phyloP scores from a whole-genome alignment of 441 rosid genomes.

The Francoa sonchifolia region DNA sequence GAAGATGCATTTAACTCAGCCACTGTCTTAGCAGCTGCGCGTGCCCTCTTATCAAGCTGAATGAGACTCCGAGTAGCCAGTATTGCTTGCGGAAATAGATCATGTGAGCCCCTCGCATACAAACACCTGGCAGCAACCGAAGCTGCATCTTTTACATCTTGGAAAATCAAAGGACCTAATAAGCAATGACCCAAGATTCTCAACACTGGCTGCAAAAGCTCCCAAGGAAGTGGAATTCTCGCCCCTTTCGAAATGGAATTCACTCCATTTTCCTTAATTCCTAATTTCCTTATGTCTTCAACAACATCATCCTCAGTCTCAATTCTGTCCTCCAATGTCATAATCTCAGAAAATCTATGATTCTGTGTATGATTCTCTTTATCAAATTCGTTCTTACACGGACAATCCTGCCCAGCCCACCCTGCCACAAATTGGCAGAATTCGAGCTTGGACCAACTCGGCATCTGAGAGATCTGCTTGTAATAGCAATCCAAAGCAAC shows the following conservation, averaged over 20 bases:
- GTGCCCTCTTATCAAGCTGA: constrained; percentile 31
- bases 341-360: too few relatives aligned
- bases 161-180: constrained; percentile 20
- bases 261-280: too few relatives aligned
- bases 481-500: constrained; percentile 64
- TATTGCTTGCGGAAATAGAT: constrained; percentile 54
- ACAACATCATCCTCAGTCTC: too few relatives aligned
- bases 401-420: constrained; percentile 55
- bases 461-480: constrained; percentile 39
- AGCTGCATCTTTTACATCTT: constrained; percentile 30
- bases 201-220: constrained; percentile 59
- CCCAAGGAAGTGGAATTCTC: constrained; percentile 63
- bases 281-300: too few relatives aligned
- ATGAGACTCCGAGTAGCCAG: constrained; percentile 61
- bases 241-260: too few relatives aligned
- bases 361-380: too few relatives aligned
- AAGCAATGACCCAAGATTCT: constrained; percentile 70
- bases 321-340: too few relatives aligned
- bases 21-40: too few relatives aligned
- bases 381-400: too few relatives aligned
- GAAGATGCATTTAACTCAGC: constrained; percentile 51
- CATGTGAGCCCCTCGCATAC: constrained; percentile 43
- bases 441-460: constrained; percentile 45
- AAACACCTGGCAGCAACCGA: constrained; percentile 38
- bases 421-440: constrained; percentile 52